Evolutionary conservation across 23 red algal species (phyloP), one percentile per base, ranked within the genome.

Genomic region (Chondrus crispus): DNA sequence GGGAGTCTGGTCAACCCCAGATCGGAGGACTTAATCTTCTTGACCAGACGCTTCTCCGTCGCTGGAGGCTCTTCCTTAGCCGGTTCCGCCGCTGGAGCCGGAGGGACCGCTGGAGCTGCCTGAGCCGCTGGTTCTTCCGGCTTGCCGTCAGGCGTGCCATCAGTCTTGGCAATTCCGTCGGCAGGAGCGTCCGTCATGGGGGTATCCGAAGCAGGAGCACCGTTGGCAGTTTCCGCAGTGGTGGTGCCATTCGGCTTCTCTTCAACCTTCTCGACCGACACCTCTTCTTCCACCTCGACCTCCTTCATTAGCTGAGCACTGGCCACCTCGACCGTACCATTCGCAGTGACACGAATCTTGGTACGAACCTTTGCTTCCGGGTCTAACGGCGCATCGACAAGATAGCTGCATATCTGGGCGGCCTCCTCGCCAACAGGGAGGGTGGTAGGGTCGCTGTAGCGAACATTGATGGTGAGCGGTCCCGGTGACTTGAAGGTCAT

Each of bases 401-500:
- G 58, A 28, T 93, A 85, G 22, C 76, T 26, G 42, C 62, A 94
- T 39, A 85, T 51, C 24, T 85, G 51, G 42, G 89, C 69, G 10
- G 81, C 38, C 41, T 84, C 75, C 46, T 76, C 62, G 66, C 69
- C 85, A n/a, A 73, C 66, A 0, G 84, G 74, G 12, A 87, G 72
- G 2, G 43, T 68, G 30, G 47, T 24, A 4, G 91, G 60, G 11
- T 87, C 81, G 30, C 63, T 62, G 91, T 94, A 94, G 24, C 72
- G 68, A 50, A 87, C 80, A 18, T 88, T 95, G 13, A 95, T 66
- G 24, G 80, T 81, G 3, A 89, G 80, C 38, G 81, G 85, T 51
- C 95, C 95, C n/a, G 95, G 86, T 8, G 91, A 86, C 40, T 83
- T 93, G 68, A 95, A 96, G 12, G 93, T 93, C 75, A 98, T 38